A percentile compares a stretch with the other conserved stretches of the same genome.
Conservation (phyloP, 306 rosid genomes). For the Sicyos edulis region DNA sequence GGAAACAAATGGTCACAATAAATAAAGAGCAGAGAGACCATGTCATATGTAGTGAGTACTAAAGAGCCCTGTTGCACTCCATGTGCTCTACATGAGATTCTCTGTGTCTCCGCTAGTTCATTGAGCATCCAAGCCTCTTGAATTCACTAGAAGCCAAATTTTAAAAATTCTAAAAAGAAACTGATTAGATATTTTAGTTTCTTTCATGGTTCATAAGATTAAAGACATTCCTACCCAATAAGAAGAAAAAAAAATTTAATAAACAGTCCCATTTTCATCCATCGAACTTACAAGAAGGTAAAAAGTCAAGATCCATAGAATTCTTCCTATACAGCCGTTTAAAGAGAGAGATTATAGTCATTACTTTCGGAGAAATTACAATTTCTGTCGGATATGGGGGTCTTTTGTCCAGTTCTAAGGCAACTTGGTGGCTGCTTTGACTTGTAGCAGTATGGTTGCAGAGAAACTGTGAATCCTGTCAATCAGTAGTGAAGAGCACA, state of each 20-base stretch:
- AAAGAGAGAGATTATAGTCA: background rate
- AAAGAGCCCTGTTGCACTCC: background rate
- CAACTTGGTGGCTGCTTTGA: slow-evolving; percentile 15
- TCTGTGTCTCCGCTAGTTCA: background rate
- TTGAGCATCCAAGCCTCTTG: background rate
- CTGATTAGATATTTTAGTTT: background rate
- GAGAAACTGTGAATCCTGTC: slow-evolving; percentile 17
- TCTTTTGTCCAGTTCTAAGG: background rate
- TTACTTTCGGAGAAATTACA: slow-evolving; percentile 3
- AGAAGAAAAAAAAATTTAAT: background rate
- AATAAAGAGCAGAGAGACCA: background rate
- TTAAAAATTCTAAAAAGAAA: background rate
- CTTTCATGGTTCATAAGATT: background rate
- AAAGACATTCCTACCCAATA: background rate
- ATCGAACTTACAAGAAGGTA: slow-evolving; percentile 2
- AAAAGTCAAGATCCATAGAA: slow-evolving; percentile 1
- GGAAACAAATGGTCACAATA: background rate
- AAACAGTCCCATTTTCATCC: background rate
- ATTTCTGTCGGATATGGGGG: background rate
- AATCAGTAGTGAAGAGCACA: slow-evolving; percentile 8
- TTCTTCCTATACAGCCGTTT: background rate
- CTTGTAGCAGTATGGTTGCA: background rate
- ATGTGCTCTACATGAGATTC: slow-evolving; percentile 12
- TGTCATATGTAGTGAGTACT: background rate
- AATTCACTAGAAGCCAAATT: slow-evolving; percentile 8